Conservation (phyloP, 2,329 filamentous ascomycete genomes). For the Penicillium freii region DNA sequence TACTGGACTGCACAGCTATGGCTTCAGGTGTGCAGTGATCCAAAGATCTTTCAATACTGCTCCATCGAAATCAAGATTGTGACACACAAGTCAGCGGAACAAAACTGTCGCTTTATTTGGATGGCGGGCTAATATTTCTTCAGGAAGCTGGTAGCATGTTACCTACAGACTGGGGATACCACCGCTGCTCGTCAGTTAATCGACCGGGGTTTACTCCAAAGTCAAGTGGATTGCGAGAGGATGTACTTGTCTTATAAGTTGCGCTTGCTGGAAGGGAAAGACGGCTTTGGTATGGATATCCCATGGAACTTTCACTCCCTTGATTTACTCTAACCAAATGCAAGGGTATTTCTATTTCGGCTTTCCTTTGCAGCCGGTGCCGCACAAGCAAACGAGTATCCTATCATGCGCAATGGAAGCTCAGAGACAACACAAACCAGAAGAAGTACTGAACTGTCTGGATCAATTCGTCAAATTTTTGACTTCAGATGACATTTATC, state of each 20-base stretch:
- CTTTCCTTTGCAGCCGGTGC: neutral
- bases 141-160: slow-evolving; percentile 74
- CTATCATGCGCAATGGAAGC: slow-evolving; percentile 81
- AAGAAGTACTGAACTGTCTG: slow-evolving; percentile 46
- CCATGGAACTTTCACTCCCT: neutral
- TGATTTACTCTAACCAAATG: neutral
- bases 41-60: slow-evolving; percentile 63
- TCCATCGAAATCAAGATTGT: slow-evolving; percentile 67
- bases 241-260: slow-evolving; percentile 5
- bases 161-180: slow-evolving; percentile 46
- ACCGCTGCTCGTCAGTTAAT: neutral
- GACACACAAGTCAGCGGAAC: slow-evolving; percentile 57
- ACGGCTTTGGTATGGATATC: neutral
- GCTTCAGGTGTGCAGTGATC: slow-evolving; percentile 65
- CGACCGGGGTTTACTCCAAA: neutral
- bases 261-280: neutral
- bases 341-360: neutral
- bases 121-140: neutral
- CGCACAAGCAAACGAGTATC: slow-evolving; percentile 41
- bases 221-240: neutral
- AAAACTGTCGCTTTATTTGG: neutral
- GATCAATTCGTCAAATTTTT: neutral
- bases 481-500: neutral
- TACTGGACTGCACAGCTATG: slow-evolving; percentile 62
- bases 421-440: slow-evolving; percentile 61